A percentile compares a stretch with the other conserved stretches of the same genome.
Conservation (phyloP, 2,329 filamentous ascomycete genomes). For the Pseudogymnoascus sp. region DNA sequence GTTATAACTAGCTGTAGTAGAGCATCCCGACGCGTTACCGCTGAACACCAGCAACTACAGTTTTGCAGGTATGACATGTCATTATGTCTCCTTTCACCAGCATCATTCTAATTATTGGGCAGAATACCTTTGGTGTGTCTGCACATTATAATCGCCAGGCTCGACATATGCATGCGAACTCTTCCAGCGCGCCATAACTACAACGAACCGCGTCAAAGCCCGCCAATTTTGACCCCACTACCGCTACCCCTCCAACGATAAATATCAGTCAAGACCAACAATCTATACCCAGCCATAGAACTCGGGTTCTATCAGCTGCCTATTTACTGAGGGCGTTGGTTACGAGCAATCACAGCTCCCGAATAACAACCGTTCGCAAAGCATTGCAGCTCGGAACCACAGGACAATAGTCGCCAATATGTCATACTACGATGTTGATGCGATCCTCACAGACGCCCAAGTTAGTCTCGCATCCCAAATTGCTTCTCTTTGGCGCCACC, state of each 20-base stretch:
- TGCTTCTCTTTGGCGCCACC: not conserved
- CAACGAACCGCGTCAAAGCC: not conserved
- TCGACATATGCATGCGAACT: not conserved
- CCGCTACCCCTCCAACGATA: not conserved
- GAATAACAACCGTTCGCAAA: not conserved
- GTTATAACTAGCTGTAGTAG: not conserved
- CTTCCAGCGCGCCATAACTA: not conserved
- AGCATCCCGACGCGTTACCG: not conserved
- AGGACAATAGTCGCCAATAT: conserved; percentile 31
- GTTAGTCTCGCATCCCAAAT: conserved; percentile 34
- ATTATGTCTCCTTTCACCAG: not conserved
- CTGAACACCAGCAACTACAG: not conserved
- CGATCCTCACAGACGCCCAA: conserved; percentile 79
- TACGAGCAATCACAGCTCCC: not conserved
- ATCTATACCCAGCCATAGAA: not conserved
- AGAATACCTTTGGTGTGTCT: not conserved
- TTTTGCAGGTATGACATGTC: not conserved
- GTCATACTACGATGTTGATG: conserved; percentile 80
- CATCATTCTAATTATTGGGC: not conserved
- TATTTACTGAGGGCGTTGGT: not conserved
- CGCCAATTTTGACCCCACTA: not conserved
- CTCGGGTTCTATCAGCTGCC: not conserved
- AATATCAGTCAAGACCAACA: not conserved
- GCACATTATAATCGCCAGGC: not conserved
- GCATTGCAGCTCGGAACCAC: not conserved